Evolutionary conservation across 1,284 basidiomycete species (phyloP).

Genomic region (Megacollybia platyphylla): DNA sequence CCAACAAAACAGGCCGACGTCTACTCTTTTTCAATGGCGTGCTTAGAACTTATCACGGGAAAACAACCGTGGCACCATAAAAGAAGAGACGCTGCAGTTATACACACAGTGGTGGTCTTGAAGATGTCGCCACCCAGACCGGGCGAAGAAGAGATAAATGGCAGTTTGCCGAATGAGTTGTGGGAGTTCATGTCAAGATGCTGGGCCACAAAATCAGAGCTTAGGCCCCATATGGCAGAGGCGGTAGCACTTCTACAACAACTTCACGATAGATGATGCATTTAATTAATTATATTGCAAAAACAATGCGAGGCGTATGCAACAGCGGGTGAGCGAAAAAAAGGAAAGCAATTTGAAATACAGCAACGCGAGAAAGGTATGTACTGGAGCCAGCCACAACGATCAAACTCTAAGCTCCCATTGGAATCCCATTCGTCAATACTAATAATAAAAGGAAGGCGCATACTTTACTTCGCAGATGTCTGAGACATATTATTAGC

Average conservation of each 20-base stretch:
- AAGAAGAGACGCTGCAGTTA: constrained; percentile 32
- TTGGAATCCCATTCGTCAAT: background rate
- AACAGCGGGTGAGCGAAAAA: background rate
- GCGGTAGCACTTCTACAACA: constrained; percentile 11
- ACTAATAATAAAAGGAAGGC: background rate
- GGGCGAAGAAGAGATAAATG: constrained; percentile 12
- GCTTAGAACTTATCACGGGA: constrained; percentile 39
- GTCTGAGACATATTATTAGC: background rate
- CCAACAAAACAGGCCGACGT: constrained; percentile 34
- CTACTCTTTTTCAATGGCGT: constrained; percentile 46
- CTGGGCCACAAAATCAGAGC: constrained; percentile 23
- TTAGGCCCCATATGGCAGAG: constrained; percentile 21
- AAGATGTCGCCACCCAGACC: constrained; percentile 26
- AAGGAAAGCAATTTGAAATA: constrained; percentile 1
- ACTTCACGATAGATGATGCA: background rate
- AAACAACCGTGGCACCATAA: constrained; percentile 33
- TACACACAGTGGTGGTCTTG: constrained; percentile 24
- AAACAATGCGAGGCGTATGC: constrained; percentile 1
- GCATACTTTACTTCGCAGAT: constrained; percentile 1
- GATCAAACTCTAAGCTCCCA: background rate
- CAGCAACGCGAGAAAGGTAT: background rate
- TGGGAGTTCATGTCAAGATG: constrained; percentile 31
- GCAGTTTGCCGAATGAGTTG: constrained; percentile 28
- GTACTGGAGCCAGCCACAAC: background rate
- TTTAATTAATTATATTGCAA: background rate